Conservation (phyloP, 495 filamentous ascomycete genomes). For the Aspergillus nidulans region DNA sequence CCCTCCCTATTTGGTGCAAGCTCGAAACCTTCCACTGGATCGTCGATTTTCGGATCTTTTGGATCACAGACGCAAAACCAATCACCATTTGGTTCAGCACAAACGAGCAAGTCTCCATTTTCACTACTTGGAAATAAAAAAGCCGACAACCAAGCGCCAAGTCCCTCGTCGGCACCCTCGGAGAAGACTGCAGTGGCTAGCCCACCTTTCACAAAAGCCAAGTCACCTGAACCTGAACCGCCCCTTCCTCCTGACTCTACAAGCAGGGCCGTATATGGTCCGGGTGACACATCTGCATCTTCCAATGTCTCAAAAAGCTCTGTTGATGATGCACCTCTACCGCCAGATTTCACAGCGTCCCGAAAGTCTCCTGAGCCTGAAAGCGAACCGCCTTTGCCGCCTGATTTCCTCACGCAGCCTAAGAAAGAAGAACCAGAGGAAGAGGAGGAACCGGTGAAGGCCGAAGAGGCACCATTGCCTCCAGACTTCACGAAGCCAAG, state of each 20-base stretch:
- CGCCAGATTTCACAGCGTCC: conserved; percentile 52
- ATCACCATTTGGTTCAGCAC: conserved; percentile 27
- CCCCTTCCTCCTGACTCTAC: conserved; percentile 76
- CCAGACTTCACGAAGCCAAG: conserved; percentile 28
- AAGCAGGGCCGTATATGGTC: conserved; percentile 59
- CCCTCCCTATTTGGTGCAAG: conserved; percentile 41
- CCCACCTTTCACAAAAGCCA: conserved; percentile 22
- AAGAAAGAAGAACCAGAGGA: conserved; percentile 7
- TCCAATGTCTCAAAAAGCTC: conserved; percentile 52
- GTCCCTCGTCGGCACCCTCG: conserved; percentile 32
- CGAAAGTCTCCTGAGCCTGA: conserved; percentile 18
- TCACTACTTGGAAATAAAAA: conserved; percentile 32
- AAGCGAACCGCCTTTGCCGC: conserved; percentile 35
- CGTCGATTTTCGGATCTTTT: conserved; percentile 33
- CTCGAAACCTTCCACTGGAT: conserved; percentile 19
- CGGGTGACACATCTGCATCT: conserved; percentile 66
- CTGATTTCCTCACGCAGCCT: conserved; percentile 7
- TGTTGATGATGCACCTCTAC: conserved; percentile 54
- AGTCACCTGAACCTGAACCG: conserved; percentile 32
- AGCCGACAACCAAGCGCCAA: conserved; percentile 22
- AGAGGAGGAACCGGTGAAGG: conserved; percentile 7
- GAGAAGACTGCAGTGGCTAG: conserved; percentile 32
- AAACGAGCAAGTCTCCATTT: conserved; percentile 33
- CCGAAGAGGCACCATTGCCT: conserved; percentile 29
- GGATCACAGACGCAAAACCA: conserved; percentile 16